A percentile compares a stretch with the other conserved stretches of the same genome.
Evolutionary conservation across 257 asterid genomes (phyloP).

Genomic region (Petunia secreta): DNA sequence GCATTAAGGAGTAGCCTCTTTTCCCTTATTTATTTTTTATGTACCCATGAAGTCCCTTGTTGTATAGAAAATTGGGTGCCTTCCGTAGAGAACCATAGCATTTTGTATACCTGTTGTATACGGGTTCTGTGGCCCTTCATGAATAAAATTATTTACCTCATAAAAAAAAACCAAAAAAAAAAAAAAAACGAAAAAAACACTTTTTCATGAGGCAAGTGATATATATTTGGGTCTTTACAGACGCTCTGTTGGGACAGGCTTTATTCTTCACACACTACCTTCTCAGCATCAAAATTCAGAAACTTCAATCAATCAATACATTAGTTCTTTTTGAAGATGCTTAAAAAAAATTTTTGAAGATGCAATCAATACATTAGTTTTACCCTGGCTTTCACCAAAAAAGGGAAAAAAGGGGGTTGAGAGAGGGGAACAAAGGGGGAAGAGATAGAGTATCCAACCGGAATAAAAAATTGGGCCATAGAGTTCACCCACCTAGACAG

Average conservation of each 20-base stretch:
- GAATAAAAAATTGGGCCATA: background rate
- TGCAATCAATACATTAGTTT: background rate
- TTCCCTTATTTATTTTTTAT: too few species aligned
- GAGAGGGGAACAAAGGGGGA: background rate
- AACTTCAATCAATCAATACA: conserved; percentile 6
- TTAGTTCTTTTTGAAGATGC: background rate
- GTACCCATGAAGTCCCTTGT: too few species aligned
- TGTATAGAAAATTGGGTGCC: too few species aligned
- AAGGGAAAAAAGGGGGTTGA: background rate
- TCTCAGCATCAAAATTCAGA: background rate
- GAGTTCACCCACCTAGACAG: conserved; percentile 2
- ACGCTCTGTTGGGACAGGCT: background rate
- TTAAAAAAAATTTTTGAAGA: too few species aligned
- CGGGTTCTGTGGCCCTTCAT: too few species aligned
- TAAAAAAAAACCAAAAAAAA: too few species aligned
- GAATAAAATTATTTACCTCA: too few species aligned
- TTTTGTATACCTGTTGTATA: too few species aligned
- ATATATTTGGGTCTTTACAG: conserved; percentile 1
- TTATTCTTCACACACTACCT: background rate
- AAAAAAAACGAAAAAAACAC: too few species aligned
- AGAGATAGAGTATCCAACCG: background rate
- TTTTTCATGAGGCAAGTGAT: background rate
- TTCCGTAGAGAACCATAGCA: too few species aligned
- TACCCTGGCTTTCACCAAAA: background rate
- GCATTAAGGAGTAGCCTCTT: too few species aligned